Percentiles rank a stretch among this genome's conserved stretches.
phyloP scores from a whole-genome alignment of 2,329 filamentous ascomycete genomes.

The Cladophialophora bantiana region DNA sequence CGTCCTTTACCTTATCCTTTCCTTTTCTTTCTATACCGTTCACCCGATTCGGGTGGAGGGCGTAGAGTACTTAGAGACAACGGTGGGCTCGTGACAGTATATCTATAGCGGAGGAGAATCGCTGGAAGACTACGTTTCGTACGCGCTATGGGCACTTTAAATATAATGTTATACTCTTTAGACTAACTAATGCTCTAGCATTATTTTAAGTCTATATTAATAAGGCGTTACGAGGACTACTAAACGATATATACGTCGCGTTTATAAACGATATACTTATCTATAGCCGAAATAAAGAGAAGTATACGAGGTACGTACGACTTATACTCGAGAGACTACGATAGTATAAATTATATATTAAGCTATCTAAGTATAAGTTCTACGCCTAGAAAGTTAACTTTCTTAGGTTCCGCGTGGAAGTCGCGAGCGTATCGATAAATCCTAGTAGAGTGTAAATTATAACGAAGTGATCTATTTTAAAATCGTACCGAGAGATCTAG shows the following conservation, averaged over 20 bases:
- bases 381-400: background rate
- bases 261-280: slow-evolving; percentile 12
- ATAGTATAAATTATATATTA: background rate
- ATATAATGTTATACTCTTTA: too few species aligned
- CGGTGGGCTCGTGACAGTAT: slow-evolving; percentile 18
- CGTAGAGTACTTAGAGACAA: too few species aligned
- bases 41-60: too few species aligned
- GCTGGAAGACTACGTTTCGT: slow-evolving; percentile 46
- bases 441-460: background rate
- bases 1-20: too few species aligned
- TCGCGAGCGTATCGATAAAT: background rate
- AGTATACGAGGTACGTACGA: background rate
- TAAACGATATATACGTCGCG: too few species aligned
- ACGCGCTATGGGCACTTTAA: too few species aligned
- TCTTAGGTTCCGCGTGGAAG: background rate
- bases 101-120: slow-evolving; percentile 40
- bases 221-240: too few species aligned
- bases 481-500: too few species aligned
- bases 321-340: background rate
- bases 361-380: background rate
- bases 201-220: too few species aligned
- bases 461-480: background rate
- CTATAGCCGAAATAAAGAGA: background rate
- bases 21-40: too few species aligned
- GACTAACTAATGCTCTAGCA: too few species aligned